These are phyloP conservation scores for Cytospora chrysosperma DNA, from an alignment of 2,329 filamentous ascomycete genomes.

Conservation along the genomic window DNA sequence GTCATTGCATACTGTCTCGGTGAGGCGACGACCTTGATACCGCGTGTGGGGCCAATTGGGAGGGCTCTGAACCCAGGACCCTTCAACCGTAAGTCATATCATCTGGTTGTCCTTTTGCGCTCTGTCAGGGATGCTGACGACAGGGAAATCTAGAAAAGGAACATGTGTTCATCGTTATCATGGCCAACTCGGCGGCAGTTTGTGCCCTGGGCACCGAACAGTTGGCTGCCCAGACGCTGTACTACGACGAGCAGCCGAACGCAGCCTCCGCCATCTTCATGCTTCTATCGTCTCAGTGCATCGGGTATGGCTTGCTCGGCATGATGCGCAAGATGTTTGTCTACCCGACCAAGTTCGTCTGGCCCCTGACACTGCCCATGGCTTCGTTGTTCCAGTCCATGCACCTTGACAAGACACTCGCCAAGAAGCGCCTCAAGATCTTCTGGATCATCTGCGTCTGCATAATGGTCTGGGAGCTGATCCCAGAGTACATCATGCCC, in stretches of 20 bases:
- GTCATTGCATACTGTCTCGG: conserved; percentile 42
- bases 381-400: conserved; percentile 33
- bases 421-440: conserved; percentile 39
- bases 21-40: background rate
- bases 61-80: conserved; percentile 31
- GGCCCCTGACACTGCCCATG: conserved; percentile 31
- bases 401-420: conserved; percentile 33
- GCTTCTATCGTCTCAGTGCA: conserved; percentile 46
- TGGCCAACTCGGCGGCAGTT: conserved; percentile 25
- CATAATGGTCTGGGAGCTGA: conserved; percentile 47
- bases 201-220: conserved; percentile 34
- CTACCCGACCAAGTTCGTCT: conserved; percentile 46
- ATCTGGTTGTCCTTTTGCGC: background rate
- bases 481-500: conserved; percentile 48
- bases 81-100: conserved; percentile 21
- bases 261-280: conserved; percentile 43
- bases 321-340: conserved; percentile 45
- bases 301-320: conserved; percentile 50
- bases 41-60: conserved; percentile 27
- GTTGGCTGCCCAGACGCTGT: conserved; percentile 46
- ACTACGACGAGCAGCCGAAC: conserved; percentile 42
- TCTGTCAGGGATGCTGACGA: background rate
- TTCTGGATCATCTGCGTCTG: conserved; percentile 40
- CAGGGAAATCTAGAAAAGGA: conserved; percentile 5
- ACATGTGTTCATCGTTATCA: conserved; percentile 27